Evolutionary conservation across 2,329 filamentous ascomycete genomes (phyloP), one percentile per base, ranked within the genome.

Genomic region (Cordyceps pruinosa): DNA sequence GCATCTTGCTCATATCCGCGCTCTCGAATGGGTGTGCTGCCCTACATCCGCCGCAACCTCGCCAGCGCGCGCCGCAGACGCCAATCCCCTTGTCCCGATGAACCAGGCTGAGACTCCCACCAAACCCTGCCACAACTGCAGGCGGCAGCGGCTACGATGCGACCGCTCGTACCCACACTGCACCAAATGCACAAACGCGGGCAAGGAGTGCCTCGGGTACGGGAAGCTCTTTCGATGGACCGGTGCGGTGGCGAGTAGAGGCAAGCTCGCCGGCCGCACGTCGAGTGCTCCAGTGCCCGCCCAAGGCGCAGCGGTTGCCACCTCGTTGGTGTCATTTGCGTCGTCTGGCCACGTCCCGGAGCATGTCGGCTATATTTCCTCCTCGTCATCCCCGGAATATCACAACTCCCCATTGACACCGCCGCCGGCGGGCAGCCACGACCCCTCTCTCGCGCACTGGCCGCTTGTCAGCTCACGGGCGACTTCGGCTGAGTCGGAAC

Each of bases 171-270:
- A 76, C 45, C 78, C 78, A 50, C 72, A 74, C 60, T 81, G 79
- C 67, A 73, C 75, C 63, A 81, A 81, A 70, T 81, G 78, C 60
- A 63, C 70, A 53, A 71, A 71, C 42, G 71, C 74, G 19, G 77
- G 77, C 34, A 70, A 74, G 60, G 76, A 80, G 60, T 82, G 79
- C 61, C 72, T 80, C 35, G 79, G 79, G 34, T 81, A 81, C 60
- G 77, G 77, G 39, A 77, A 77, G 63, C 68, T 81, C 39, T 77
- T 80, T 51, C 71, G 77, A 46, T 82, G 79, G 78, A 79, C 77
- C 21, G 73, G 74, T 15, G 76, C 77, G 53, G 71, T 75, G 32
- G 73, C 73, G 13, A 74, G 70, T 42, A 68, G 73, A 25, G 73
- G 73, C 41, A 75, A 72, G 68, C 66, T 74, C 25, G 73, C 73